Evolutionary conservation across 495 filamentous ascomycete genomes (phyloP), one percentile per base, ranked within the genome.

Genomic region (Penicillium canariense): DNA sequence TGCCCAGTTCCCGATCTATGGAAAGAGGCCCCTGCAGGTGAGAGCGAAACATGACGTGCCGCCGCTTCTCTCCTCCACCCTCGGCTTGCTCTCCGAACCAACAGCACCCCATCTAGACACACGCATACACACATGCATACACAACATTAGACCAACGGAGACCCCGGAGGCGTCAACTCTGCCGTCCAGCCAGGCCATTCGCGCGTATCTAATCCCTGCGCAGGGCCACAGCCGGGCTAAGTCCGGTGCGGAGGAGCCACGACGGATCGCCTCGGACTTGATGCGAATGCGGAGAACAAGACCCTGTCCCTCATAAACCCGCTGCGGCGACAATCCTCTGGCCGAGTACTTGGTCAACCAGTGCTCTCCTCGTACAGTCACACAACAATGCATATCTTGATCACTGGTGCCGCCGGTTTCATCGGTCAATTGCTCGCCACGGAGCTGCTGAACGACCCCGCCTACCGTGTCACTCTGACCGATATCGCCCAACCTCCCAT

Each of bases 361-460:
- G 20, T 22, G 17, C 20, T 42, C 11, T 30, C 38, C 28, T 44
- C 20, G n/a, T n/a, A n/a, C n/a, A n/a, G n/a, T n/a, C n/a, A 49
- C 18, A 22, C 42, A 15, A 61, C 25, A 39, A 83, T 84, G 73
- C 78, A 81, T 52, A 79, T 87, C 62, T 81, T 88, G 69, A 82
- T 88, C 66, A 88, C 85, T 48, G 85, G 85, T 56, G 85, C 81
- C 15, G 83, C 80, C 51, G 86, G 86, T 5, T 85, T 88, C 62
- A 79, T 89, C 69, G 86, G 86, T 55, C 82, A 86, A 58, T 72
- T 84, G 28, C 76, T 89, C 50, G 82, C 83, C 8, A 63, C 71
- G 55, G 81, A 80, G 43, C 79, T 88, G 8, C 76, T 88, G 27
- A 70, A 79, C 49, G 73, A 83, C 51, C 73, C 82, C 22, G 52